Base-by-base conservation (phyloP, 2,329 filamentous ascomycete genomes). In the Fusarium camptoceras region DNA sequence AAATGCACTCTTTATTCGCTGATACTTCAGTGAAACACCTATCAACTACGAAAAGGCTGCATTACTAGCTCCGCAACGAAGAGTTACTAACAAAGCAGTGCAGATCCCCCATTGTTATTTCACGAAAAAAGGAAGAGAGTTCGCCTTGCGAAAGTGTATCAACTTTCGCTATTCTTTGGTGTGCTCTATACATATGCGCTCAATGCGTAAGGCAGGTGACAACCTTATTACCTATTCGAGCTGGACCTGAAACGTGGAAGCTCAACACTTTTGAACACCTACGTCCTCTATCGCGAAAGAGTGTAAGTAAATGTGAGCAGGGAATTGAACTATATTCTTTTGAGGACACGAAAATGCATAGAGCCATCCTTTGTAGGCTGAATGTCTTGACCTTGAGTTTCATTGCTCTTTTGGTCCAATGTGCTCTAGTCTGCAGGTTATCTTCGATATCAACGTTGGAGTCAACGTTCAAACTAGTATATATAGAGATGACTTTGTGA, bases 1-100 rank as follows among this genome's bases (percentile, higher is more conserved):
- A 59, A 59, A 55, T 62, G 55, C 59, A 49, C 44, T 41, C 55
- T 59, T 68, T 60, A 73, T 74, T 74, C 70, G 65, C 42, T 56
- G 43, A 50, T 44, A 34, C 39, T 51, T 8, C 14, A 51, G 49
- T 42, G 42, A 64, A 61, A 53, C 16, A 24, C 49, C 44, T 58
- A 46, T 64, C 51, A 63, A 51, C n/a, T 30, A 59, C 55, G 28
- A 30, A 37, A 39, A 39, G 16, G 8, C 12, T 27, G 12, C 30
- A 25, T 41, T 41, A 41, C 22, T 41, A 51, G 44, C 68, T 74
- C 63, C 68, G 60, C 70, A 64, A 50, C 47, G 43, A n/a, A 37
- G 51, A 37, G 46, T 28, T 22, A 37, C 44, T 41, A 10, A 39
- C 18, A 20, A 11, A 42, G 20, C 22, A 43, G 24, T 51, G 31